Base-by-base conservation (phyloP, 768 basidiomycete species). In the Tremella fuciformis region DNA sequence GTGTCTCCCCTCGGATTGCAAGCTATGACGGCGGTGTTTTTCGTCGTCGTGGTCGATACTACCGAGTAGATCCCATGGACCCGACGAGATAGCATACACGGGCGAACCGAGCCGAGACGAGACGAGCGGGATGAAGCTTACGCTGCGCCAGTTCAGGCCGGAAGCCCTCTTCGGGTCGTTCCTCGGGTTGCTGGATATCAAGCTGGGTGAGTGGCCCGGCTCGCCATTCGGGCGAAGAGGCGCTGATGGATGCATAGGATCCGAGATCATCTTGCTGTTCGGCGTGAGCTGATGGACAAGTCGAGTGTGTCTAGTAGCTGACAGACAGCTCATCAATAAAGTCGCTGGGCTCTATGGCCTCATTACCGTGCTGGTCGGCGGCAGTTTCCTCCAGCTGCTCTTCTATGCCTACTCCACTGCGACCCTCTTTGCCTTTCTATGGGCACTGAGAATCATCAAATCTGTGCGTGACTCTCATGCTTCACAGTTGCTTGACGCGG, bases 321-420 rank as follows among this genome's bases (percentile, higher is more conserved):
- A 19, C 16, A 13, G 16, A 1, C 53, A 76, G 74, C 70, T 77
- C 21, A 67, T 99, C 65, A 99, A 99, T 83, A 99, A 99, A 79
- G 94, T 93, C 50, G 93, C 96, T 18, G 94, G 96, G 51, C 84
- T 97, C 8, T 99, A 98, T 75, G 96, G 96, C 55, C 83, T 99
- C 57, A 86, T 99, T 58, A 93, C 92, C 4, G 83, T 92, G 57
- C 78, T 92, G 59, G 88, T 88, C 0, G 79, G 78, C 29, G 91
- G 89, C n/a, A 87, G 88, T n/a, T 85, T 91, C 65, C 85, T 88
- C 0, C 96, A 99, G 78, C 82, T 97, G 60, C 88, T 86, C 76
- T 82, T 94, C 72, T 98, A 98, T 78, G 81, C 92, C 18, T 99
- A 99, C 80, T 97, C 93, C 9, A 86, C 88, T 56, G 75, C 86